Conservation (phyloP, 176 grass and related monocot genomes). For the Oryza coarctata region DNA sequence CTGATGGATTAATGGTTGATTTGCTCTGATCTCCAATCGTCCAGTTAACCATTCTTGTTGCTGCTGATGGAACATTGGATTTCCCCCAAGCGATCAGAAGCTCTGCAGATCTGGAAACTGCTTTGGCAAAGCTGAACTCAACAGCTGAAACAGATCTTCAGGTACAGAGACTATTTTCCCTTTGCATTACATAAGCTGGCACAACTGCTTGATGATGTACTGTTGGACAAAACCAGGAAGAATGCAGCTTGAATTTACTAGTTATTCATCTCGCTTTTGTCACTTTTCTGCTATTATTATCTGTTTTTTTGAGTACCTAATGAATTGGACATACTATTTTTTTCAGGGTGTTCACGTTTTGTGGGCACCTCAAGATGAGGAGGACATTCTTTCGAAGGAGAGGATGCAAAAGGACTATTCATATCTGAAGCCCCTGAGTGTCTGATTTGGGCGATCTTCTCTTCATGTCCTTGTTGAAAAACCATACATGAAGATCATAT, state of each 20-base stretch:
- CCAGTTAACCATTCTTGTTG: conserved; percentile 37
- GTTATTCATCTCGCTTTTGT: background rate
- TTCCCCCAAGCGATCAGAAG: background rate
- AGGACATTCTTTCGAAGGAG: conserved; percentile 13
- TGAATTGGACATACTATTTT: background rate
- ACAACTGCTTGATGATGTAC: background rate
- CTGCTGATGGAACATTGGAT: conserved; percentile 25
- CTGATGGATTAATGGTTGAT: background rate
- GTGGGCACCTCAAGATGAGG: conserved; percentile 31
- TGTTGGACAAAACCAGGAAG: background rate
- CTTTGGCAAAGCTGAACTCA: conserved; percentile 10
- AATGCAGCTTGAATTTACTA: background rate
- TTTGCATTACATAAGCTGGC: background rate
- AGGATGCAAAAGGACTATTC: conserved; percentile 10
- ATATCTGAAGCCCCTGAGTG: conserved; percentile 3
- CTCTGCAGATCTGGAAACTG: conserved; percentile 1
- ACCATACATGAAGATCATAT: background rate
- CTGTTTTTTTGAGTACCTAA: background rate
- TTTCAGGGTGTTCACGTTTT: conserved; percentile 26
- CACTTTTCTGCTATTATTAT: background rate
- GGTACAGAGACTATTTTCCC: background rate
- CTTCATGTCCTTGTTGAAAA: background rate
- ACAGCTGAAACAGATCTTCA: background rate
- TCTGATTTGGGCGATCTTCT: background rate
- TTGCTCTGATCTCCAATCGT: background rate